Evolutionary conservation across 164 flowering plant species (phyloP), one percentile per base, ranked within the genome.

Genomic region (Umbilicus rupestris): DNA sequence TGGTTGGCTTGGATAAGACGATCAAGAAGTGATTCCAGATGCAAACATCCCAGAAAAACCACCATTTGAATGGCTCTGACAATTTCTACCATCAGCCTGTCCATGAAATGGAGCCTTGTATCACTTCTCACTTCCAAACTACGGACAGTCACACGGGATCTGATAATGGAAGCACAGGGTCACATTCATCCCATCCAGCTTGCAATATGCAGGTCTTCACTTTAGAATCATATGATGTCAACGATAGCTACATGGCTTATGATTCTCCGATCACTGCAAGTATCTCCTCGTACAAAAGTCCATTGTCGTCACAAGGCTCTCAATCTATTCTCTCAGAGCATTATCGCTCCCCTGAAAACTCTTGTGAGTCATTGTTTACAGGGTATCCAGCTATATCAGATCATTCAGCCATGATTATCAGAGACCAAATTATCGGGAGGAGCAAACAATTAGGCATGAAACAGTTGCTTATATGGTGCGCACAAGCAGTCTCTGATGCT

Each of bases 11-110:
- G 19, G 29, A 12, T 3, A 26, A 55, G 33, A 28, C 17, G 11
- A 55, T 15, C 31, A 28, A 55, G 33, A 30, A 3, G 60, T 26
- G 33, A 55, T 28, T 14, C 31, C 14, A 69, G 74, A 85, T 85
- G 89, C 85, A 76, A 76, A 75, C 84, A 62, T 81, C 83, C 70
- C 77, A 78, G 69, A 66, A 77, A 16, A 74, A 67, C 50, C 71
- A 68, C 50, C 41, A 37, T 66, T 59, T 82, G 3, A 74, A 73
- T 31, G 64, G 67, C 39, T 47, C 77, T 64, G 74, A 69, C 39
- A 59, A 69, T 42, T 74, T 77, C 62, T 77, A 72, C 70, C 77
- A 68, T 65, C 76, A 73, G 45, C 77, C 82, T 26, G 66, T 64
- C 71, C 75, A 73, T 67, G 76, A 71, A 28, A 66, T 73, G n/a